Base-by-base conservation (phyloP, 202 grass and related monocot genomes). In the Eragrostis tef region DNA sequence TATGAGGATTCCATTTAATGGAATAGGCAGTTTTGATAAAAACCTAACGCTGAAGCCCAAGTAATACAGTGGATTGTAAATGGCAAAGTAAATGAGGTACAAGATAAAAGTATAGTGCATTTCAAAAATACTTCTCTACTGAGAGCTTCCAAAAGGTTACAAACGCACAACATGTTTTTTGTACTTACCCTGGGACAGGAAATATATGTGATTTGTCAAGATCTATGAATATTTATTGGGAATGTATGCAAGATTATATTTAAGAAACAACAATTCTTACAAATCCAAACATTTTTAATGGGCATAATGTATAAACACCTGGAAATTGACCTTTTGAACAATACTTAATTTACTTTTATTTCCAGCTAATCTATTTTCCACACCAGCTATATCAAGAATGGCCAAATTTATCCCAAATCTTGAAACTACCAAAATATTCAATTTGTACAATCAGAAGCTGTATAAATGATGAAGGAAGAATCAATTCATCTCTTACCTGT, bases 401-500 rank as follows among this genome's bases (percentile, higher is more conserved):
- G 61, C 44, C 16, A 86, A 11, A 74, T 79, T 73, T 26, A 42
- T 24, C 31, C 8, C 59, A 24, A 70, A 80, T 45, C 46, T 71
- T 56, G 75, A 48, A 49, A 81, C 39, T 25, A 25, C 9, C 45
- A 48, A 78, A 73, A 70, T 81, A 22, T 69, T 65, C 56, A 80
- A 15, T 15, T 69, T 34, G 42, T 71, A 71, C 59, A 57, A 86
- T 86, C 82, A 90, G 69, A 60, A 77, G 74, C 64, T 67, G 54
- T 73, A 73, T 83, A 89, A 80, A 62, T 31, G 74, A 84, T 65
- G 34, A 70, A 83, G 53, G 75, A 68, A 75, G 22, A 87, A 79
- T 65, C 11, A 6, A 77, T 89, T 86, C 85, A 87, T 79, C 82
- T 71, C 85, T 86, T 95, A 99, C 96, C 92, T 99, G 24, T 91